Percentiles rank a stretch among this genome's conserved stretches.
Conservation (phyloP, 345 rosid species). For the Erodium maritimum region DNA sequence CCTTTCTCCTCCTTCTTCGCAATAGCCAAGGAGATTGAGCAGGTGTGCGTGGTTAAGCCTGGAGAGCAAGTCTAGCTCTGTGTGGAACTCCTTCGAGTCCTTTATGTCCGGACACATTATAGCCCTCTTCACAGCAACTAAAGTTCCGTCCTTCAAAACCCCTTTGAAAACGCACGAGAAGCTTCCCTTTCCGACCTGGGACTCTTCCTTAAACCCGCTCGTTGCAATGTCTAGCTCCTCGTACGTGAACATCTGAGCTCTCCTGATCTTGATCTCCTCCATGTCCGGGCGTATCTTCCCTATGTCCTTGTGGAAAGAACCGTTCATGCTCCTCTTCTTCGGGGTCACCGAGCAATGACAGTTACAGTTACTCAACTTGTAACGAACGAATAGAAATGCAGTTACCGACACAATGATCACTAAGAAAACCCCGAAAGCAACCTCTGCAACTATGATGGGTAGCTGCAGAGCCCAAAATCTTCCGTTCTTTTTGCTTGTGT, state of each 20-base stretch:
- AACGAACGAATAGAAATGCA: conserved; percentile 56
- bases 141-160: conserved; percentile 59
- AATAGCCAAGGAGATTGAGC: conserved; percentile 83
- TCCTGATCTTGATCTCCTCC: conserved; percentile 70
- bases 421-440: conserved; percentile 55
- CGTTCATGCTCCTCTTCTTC: conserved; percentile 28
- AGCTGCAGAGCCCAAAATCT: conserved; percentile 79
- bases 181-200: conserved; percentile 86
- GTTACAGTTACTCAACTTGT: conserved; percentile 57
- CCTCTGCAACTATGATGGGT: conserved; percentile 71
- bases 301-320: conserved; percentile 38
- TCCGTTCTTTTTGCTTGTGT: conserved; percentile 29
- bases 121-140: conserved; percentile 88
- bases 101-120: conserved; percentile 68
- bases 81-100: conserved; percentile 86
- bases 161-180: conserved; percentile 96
- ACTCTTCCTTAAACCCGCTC: conserved; percentile 77
- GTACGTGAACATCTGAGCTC: conserved; percentile 67
- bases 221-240: conserved; percentile 84
- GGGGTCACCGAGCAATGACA: conserved; percentile 56
- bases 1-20: conserved; percentile 92
- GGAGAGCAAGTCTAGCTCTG: conserved; percentile 80
- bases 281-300: conserved; percentile 45
- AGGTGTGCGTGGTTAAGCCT: conserved; percentile 95
- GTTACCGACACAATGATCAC: conserved; percentile 43